phyloP scores from a whole-genome alignment of 805 yeast genomes.

The Hanseniaspora meyeri region DNA sequence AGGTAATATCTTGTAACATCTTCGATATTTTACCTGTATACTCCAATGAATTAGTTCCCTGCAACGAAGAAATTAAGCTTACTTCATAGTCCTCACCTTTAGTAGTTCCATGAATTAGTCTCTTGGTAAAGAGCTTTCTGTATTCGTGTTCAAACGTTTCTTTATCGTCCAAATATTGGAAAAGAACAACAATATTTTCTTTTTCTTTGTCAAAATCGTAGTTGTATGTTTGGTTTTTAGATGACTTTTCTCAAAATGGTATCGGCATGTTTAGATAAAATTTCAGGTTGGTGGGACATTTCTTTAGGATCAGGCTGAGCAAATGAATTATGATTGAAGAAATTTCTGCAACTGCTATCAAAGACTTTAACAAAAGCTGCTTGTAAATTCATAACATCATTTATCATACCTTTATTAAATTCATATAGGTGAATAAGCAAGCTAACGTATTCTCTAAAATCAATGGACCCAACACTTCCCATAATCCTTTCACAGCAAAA shows the following conservation, averaged over 20 bases:
- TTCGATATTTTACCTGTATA: conserved; percentile 87
- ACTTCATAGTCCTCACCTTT: conserved; percentile 75
- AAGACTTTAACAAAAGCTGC: conserved; percentile 70
- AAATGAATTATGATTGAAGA: conserved; percentile 69
- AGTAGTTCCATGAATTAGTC: conserved; percentile 78
- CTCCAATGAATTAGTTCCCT: conserved; percentile 80
- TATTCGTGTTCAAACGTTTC: conserved; percentile 92
- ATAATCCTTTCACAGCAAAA: conserved; percentile 7
- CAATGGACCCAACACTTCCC: not conserved
- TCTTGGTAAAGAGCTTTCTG: conserved; percentile 74
- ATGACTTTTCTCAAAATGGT: conserved; percentile 63
- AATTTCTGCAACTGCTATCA: conserved; percentile 76
- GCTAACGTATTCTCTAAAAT: conserved; percentile 61
- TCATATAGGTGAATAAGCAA: conserved; percentile 59
- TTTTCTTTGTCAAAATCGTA: conserved; percentile 50
- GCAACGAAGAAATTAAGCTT: conserved; percentile 68
- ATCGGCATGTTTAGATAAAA: conserved; percentile 82
- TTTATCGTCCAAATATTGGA: conserved; percentile 81
- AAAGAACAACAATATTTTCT: conserved; percentile 74
- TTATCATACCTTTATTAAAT: conserved; percentile 54
- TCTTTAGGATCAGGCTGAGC: conserved; percentile 53
- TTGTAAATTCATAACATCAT: conserved; percentile 33
- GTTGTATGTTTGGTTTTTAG: conserved; percentile 52
- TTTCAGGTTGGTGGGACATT: conserved; percentile 77
- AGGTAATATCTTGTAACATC: conserved; percentile 88